Conservation (phyloP, 371 early-diverging fungal genomes). For the Zopfochytrium polystomum region DNA sequence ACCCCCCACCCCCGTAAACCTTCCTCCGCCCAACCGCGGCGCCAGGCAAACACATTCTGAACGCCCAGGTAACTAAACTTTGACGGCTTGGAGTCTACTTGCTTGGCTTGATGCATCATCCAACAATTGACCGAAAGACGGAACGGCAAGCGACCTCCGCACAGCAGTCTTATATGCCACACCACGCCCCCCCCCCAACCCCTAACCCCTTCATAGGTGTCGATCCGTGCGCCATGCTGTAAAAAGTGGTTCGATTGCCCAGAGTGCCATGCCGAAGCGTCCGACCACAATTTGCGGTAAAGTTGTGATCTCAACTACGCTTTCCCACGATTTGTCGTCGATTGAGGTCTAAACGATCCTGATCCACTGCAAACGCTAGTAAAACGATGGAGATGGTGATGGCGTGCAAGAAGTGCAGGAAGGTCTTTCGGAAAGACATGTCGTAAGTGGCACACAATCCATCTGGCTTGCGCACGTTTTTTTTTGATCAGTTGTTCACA, state of each 20-base stretch:
- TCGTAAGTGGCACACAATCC: constrained; percentile 32
- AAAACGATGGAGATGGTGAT: constrained; percentile 91
- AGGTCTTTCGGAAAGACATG: constrained; percentile 92
- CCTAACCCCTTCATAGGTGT: constrained; percentile 57
- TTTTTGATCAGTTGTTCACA: constrained; percentile 23
- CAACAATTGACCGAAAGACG: too few species aligned
- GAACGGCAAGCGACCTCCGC: too few species aligned
- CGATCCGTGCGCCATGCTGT: constrained; percentile 91
- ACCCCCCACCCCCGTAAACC: too few species aligned
- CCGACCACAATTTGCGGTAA: constrained; percentile 70
- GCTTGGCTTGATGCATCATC: too few species aligned
- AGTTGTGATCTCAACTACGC: not conserved
- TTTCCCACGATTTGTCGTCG: not conserved
- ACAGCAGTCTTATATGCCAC: not conserved
- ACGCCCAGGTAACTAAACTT: constrained; percentile 76
- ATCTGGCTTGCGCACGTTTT: constrained; percentile 4
- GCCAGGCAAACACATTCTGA: constrained; percentile 88
- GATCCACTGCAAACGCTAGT: constrained; percentile 25
- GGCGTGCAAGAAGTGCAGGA: constrained; percentile 97
- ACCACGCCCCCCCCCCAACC: constrained; percentile 1
- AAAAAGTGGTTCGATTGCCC: constrained; percentile 96
- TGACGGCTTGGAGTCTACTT: too few species aligned
- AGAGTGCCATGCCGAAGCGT: constrained; percentile 85
- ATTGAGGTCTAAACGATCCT: not conserved
- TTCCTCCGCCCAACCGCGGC: too few species aligned